phyloP scores from a whole-genome alignment of 2,329 filamentous ascomycete species.

The Hypomyces perniciosus region DNA sequence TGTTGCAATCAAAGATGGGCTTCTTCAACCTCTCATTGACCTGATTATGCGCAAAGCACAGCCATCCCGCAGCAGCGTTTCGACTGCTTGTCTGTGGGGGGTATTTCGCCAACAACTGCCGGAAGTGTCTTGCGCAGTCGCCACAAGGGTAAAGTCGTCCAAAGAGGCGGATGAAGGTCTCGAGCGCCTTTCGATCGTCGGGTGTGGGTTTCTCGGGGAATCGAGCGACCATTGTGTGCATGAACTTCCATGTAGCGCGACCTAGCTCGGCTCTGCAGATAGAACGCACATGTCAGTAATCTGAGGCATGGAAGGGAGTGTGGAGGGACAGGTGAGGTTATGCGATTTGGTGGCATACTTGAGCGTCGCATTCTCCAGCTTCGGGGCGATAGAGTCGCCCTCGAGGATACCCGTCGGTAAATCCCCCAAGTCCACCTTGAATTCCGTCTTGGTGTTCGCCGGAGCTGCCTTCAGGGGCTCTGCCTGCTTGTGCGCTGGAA shows the following conservation, averaged over 20 bases:
- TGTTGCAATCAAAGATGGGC: conserved; percentile 57
- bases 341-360: conserved; percentile 47
- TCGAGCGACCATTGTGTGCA: conserved; percentile 65
- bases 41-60: conserved; percentile 62
- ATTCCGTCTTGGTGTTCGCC: conserved; percentile 22
- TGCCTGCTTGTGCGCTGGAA: not conserved
- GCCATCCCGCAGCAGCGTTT: conserved; percentile 60
- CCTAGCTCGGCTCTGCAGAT: conserved; percentile 54
- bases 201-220: conserved; percentile 60
- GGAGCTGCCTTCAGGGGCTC: conserved; percentile 20
- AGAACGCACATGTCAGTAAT: not conserved
- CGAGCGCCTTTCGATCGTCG: conserved; percentile 57
- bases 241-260: conserved; percentile 62
- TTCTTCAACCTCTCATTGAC: conserved; percentile 61
- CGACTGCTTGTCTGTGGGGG: conserved; percentile 60
- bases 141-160: conserved; percentile 65
- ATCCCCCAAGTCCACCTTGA: conserved; percentile 34
- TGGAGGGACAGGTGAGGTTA: not conserved
- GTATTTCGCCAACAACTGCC: conserved; percentile 53
- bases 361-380: conserved; percentile 73
- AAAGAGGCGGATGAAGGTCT: conserved; percentile 61
- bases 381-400: conserved; percentile 70
- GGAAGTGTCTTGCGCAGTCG: conserved; percentile 64
- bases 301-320: not conserved
- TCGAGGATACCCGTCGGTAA: conserved; percentile 48